phyloP scores from a whole-genome alignment of 345 rosid species.

The Ceriops tagal region DNA sequence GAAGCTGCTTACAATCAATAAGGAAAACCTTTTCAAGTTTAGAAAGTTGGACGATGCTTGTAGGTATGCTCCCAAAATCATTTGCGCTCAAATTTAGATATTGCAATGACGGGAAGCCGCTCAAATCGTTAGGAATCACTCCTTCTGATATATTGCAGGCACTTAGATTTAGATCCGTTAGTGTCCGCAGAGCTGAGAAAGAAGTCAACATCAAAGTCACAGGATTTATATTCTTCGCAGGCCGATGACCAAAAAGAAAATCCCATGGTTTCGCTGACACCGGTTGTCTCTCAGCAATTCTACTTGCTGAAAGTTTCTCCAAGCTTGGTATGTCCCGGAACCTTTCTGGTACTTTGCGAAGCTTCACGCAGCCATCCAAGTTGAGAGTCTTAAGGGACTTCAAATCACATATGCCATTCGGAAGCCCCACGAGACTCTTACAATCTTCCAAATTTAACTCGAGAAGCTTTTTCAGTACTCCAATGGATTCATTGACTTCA shows the following conservation, averaged over 20 bases:
- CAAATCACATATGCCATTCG: constrained; percentile 5
- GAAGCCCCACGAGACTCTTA: constrained; percentile 11
- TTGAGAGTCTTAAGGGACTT: not conserved
- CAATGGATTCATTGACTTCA: constrained; percentile 14
- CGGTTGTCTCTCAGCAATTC: not conserved
- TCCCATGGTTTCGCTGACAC: not conserved
- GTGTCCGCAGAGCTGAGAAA: not conserved
- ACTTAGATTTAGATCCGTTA: not conserved
- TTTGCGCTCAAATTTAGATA: constrained; percentile 13
- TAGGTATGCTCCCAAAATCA: constrained; percentile 11
- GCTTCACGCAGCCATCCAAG: constrained; percentile 15
- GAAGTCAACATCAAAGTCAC: not conserved
- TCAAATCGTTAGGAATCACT: constrained; percentile 7
- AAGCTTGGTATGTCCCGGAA: not conserved
- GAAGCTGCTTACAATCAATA: not conserved
- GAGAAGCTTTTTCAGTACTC: constrained; percentile 2
- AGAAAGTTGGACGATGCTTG: not conserved
- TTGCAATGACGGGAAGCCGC: not conserved
- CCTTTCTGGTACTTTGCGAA: constrained; percentile 3
- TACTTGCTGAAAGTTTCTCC: not conserved
- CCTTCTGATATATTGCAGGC: constrained; percentile 8
- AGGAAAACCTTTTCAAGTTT: not conserved
- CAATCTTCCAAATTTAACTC: constrained; percentile 5
- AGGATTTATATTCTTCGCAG: not conserved
- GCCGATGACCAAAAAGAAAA: not conserved